Base-by-base conservation (phyloP, 768 basidiomycete genomes). In the Pulveroboletus sp. region DNA sequence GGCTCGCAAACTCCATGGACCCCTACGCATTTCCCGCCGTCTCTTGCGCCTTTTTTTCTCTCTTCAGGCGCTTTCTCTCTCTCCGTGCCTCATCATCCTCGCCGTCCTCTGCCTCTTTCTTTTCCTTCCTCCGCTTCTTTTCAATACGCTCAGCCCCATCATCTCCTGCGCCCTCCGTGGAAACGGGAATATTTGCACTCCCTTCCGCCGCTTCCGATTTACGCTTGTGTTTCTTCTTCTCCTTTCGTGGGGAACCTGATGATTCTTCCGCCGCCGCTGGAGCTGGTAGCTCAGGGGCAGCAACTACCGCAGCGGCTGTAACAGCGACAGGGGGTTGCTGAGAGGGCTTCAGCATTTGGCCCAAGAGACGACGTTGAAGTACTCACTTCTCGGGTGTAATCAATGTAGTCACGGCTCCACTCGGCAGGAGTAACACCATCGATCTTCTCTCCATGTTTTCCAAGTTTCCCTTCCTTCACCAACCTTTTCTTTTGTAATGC, bases 401-500 rank as follows among this genome's bases (percentile, higher is more conserved):
- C 96, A 46, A 95, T 80, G 66, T 99, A 98, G 63, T 92, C 90
- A 52, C 83, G 80, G 62, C 79, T 89, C 96, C 96, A 98, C 46
- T 88, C 84, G 12, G 82, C 73, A 17, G 96, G 96, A 0, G 96
- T 99, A 39, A 85, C 80, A 37, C 89, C 87, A 2, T 88, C 83
- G 44, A 90, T 79, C 62, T 87, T 86, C 68, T 95, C 86, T 18
- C 96, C 96, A 66, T 93, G 88, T 71, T 92, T 98, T 62, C 93
- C 89, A 44, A 99, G 83, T 69, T 93, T 90, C 42, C 95, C 94
- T n/a, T 92, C 92, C 75, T 95, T 96, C 56, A 96, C 83, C 81
- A 99, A 77, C 70, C 95, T 96, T 77, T 98, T 99, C 80, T 98
- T 98, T 69, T 95, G 88, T 47, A 90, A 73, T 12, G 96, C 95